Conservation (phyloP, 768 basidiomycete genomes). For the Rhizopogon vulgaris region DNA sequence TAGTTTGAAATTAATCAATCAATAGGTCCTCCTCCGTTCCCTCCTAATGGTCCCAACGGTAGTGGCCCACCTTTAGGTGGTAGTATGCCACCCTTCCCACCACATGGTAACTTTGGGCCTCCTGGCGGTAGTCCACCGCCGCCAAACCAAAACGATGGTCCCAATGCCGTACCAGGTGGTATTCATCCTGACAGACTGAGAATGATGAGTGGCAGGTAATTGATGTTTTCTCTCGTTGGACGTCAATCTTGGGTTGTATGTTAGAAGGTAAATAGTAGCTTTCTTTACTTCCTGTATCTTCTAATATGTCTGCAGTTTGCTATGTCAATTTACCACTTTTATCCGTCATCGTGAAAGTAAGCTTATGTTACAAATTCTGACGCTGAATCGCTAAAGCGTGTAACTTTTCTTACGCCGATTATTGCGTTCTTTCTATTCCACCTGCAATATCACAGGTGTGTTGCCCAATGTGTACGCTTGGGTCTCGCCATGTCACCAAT, state of each 20-base stretch:
- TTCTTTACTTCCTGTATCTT: not conserved
- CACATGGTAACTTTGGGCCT: constrained; percentile 28
- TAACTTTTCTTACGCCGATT: too few species aligned
- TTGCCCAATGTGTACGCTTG: too few species aligned
- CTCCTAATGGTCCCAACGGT: constrained; percentile 28
- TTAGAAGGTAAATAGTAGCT: not conserved
- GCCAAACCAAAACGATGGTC: constrained; percentile 23
- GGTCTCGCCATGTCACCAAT: too few species aligned
- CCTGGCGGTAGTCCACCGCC: constrained; percentile 41
- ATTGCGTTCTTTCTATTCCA: too few species aligned
- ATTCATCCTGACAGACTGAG: constrained; percentile 82
- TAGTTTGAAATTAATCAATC: constrained; percentile 1
- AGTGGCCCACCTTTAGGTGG: constrained; percentile 28
- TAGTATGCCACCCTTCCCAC: constrained; percentile 24
- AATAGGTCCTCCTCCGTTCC: constrained; percentile 44
- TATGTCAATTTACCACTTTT: not conserved
- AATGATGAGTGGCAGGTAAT: constrained; percentile 55
- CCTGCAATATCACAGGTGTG: too few species aligned
- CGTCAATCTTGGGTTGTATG: not conserved
- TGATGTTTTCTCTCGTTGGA: not conserved
- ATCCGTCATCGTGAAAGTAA: not conserved
- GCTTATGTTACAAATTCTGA: too few species aligned
- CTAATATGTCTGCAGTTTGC: not conserved
- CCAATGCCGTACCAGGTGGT: constrained; percentile 46
- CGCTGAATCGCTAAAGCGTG: too few species aligned